Evolutionary conservation across 768 basidiomycete species (phyloP).

Genomic region (Podaxis sp.): DNA sequence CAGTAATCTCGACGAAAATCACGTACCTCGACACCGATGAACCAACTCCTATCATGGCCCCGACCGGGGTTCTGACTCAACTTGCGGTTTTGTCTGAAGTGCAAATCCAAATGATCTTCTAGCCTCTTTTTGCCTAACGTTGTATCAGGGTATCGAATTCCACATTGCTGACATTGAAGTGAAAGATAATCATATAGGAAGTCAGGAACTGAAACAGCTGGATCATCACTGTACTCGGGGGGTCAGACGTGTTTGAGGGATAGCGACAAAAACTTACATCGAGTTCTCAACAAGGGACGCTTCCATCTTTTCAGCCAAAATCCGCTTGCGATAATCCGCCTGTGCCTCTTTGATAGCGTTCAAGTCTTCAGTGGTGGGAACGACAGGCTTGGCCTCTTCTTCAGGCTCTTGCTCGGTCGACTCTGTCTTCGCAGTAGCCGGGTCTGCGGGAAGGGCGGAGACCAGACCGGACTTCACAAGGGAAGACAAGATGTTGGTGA

Average conservation of each 20-base stretch:
- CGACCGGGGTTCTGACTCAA: conserved; percentile 73
- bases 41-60: conserved; percentile 90
- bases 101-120: conserved; percentile 92
- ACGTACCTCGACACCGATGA: conserved; percentile 75
- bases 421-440: neutral
- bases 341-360: conserved; percentile 37
- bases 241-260: conserved; percentile 5
- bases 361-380: neutral
- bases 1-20: neutral
- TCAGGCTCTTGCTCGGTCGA: conserved; percentile 19
- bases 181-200: conserved; percentile 74
- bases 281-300: conserved; percentile 67
- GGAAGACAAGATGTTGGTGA: conserved; percentile 58
- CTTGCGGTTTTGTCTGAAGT: conserved; percentile 90
- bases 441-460: conserved; percentile 25
- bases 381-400: neutral
- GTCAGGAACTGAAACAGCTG: conserved; percentile 54
- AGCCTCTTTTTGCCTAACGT: conserved; percentile 66
- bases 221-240: conserved; percentile 42
- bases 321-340: conserved; percentile 53
- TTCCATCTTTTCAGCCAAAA: conserved; percentile 57
- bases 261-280: conserved; percentile 42
- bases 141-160: conserved; percentile 77
- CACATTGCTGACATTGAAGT: conserved; percentile 92
- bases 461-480: conserved; percentile 81